Base-by-base conservation (phyloP, 352 stramenopile genomes). In the Phytophthora podocarpi region DNA sequence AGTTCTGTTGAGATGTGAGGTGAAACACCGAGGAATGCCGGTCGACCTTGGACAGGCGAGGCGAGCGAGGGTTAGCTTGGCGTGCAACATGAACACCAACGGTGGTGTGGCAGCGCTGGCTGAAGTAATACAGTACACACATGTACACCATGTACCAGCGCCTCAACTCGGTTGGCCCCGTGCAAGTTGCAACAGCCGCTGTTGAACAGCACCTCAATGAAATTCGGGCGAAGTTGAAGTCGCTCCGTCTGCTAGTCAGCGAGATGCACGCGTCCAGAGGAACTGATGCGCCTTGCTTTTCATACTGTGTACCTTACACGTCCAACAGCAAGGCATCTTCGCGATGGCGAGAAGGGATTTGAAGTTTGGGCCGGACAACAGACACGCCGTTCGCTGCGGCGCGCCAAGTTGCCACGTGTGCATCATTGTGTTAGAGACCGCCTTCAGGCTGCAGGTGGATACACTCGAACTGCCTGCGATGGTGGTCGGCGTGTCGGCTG, bases 241-340 rank as follows among this genome's bases (percentile, higher is more conserved):
- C 20, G 49, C 40, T 59, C 32, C 57, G 48, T 66, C 48, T 66
- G 57, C 40, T 47, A 8, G 24, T 43, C 54, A 63, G 32, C 43
- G 35, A 56, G 54, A 55, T 42, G 40, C 30, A n/a, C n/a, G n/a
- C n/a, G n/a, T n/a, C n/a, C 26, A 21, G n/a, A 39, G 34, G 28
- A 43, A 52, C 32, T 34, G 39, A 59, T 37, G 4, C 7, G 15
- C n/a, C n/a, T n/a, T n/a, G n/a, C n/a, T n/a, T 23, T 23, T 36
- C 7, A 36, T 16, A 13, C 31, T 13, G n/a, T 13, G 31, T 36
- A 13, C n/a, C 11, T 16, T 16, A 36, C 11, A 9, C 13, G 7
- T 41, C n/a, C n/a, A n/a, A n/a, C n/a, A n/a, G n/a, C n/a, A n/a
- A n/a, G n/a, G n/a, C n/a, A n/a, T n/a, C n/a, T n/a, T n/a, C 13